Conservation (phyloP, 352 stramenopile species). For the Pilasporangium apinafurcum region DNA sequence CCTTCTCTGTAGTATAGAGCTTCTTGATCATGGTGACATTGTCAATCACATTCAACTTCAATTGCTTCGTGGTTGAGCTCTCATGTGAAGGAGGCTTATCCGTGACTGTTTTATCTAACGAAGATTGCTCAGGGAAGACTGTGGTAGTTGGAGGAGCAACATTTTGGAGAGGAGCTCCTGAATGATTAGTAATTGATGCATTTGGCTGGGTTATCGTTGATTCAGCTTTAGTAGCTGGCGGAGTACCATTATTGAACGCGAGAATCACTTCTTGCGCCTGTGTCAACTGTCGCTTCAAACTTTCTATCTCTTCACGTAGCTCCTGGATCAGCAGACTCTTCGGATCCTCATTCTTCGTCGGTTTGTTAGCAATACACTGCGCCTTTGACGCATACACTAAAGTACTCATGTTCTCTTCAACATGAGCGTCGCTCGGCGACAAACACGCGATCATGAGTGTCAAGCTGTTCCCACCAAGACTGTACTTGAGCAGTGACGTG, state of each 20-base stretch:
- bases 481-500: slow-evolving; percentile 54
- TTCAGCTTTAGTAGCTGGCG: not conserved
- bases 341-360: slow-evolving; percentile 41
- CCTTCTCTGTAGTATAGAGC: slow-evolving; percentile 37
- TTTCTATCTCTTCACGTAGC: slow-evolving; percentile 22
- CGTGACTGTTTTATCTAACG: not conserved
- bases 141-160: too few relatives aligned
- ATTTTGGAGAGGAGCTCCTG: too few relatives aligned
- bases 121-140: too few relatives aligned
- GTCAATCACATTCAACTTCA: slow-evolving; percentile 51
- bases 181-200: not conserved
- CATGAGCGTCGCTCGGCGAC: slow-evolving; percentile 38
- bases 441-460: slow-evolving; percentile 68
- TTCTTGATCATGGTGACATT: slow-evolving; percentile 57
- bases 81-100: not conserved
- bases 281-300: slow-evolving; percentile 16
- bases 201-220: not conserved
- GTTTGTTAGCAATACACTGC: slow-evolving; percentile 46
- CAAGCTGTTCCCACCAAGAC: slow-evolving; percentile 49
- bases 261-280: slow-evolving; percentile 37
- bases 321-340: slow-evolving; percentile 45
- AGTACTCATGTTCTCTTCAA: slow-evolving; percentile 64
- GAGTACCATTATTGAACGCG: slow-evolving; percentile 12
- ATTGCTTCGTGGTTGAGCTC: slow-evolving; percentile 9
- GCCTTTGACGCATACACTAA: slow-evolving; percentile 53